Evolutionary conservation across 2,329 filamentous ascomycete genomes (phyloP).

Genomic region (Alternaria alternata): DNA sequence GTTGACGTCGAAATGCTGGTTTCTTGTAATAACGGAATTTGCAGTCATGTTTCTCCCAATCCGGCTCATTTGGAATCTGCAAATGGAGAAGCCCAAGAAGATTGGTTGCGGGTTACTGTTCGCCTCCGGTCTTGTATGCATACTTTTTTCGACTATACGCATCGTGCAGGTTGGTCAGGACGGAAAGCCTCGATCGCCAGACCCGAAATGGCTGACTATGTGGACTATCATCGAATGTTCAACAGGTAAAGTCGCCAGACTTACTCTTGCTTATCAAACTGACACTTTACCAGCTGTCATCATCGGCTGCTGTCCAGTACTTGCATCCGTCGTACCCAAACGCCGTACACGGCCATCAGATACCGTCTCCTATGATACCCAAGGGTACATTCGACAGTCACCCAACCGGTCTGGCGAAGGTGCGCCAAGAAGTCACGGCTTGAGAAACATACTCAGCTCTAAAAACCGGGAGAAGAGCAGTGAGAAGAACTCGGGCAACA

Average conservation of each 20-base stretch:
- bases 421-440: constrained; percentile 1
- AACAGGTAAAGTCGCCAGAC: constrained; percentile 37
- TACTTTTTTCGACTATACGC: constrained; percentile 36
- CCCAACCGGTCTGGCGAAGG: constrained; percentile 8
- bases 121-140: constrained; percentile 37
- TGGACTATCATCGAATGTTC: constrained; percentile 50
- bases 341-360: not conserved
- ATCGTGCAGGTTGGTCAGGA: constrained; percentile 46
- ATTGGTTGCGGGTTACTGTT: constrained; percentile 42
- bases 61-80: constrained; percentile 49
- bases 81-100: constrained; percentile 46
- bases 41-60: constrained; percentile 51
- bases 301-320: constrained; percentile 35
- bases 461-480: constrained; percentile 10
- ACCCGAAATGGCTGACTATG: constrained; percentile 48
- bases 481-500: constrained; percentile 7
- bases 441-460: constrained; percentile 20
- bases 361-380: constrained; percentile 12
- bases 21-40: not conserved
- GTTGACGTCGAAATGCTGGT: no score
- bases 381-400: constrained; percentile 26
- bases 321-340: constrained; percentile 27
- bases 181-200: constrained; percentile 36
- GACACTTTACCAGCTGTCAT: constrained; percentile 27
- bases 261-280: not conserved